Base-by-base conservation (phyloP, 2,329 filamentous ascomycete genomes). In the Curvularia lunata region DNA sequence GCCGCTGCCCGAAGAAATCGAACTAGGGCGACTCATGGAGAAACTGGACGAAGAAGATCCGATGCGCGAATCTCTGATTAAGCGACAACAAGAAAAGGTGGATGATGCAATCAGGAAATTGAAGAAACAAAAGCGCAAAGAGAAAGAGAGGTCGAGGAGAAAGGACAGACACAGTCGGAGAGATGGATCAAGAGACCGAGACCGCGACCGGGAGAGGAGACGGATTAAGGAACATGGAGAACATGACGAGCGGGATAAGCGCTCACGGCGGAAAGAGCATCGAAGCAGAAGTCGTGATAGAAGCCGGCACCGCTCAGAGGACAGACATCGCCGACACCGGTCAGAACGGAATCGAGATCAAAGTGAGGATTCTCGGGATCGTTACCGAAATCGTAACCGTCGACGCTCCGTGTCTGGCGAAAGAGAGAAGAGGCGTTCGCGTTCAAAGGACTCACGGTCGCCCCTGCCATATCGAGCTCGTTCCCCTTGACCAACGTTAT, bases 21-120 rank as follows among this genome's bases (percentile, higher is more conserved):
- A 98, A 74, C 78, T 98, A 48, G 86, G 86, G 49, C 84, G 87
- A 43, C 76, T 98, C 54, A 86, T 96, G 51, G 81, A 85, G 52
- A 88, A 94, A 16, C 90, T 96, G 63, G 95, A 98, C 64, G 93
- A 97, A 23, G 94, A 98, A 60, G 95, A 99, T 75, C 95, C 95
- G 0, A 99, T 99, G 95, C 97, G 97, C 78, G 87, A 86, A 37
- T 97, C 91, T 69, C 75, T 98, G 63, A 87, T 97, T 50, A 86
- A 94, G 63, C 90, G 96, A 78, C 97, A 98, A 84, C 92, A 91
- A 77, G 91, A 92, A 73, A 91, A 97, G 74, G 85, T 97, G 12
- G 87, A 90, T 53, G 84, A 85, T 57, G 93, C 91, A 3, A 77
- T 90, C 66, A 81, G 82, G 62, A 84, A 78, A 66, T 73, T 83